Evolutionary conservation across 1,284 basidiomycete species (phyloP).

Genomic region (Apiotrichum laibachii): DNA sequence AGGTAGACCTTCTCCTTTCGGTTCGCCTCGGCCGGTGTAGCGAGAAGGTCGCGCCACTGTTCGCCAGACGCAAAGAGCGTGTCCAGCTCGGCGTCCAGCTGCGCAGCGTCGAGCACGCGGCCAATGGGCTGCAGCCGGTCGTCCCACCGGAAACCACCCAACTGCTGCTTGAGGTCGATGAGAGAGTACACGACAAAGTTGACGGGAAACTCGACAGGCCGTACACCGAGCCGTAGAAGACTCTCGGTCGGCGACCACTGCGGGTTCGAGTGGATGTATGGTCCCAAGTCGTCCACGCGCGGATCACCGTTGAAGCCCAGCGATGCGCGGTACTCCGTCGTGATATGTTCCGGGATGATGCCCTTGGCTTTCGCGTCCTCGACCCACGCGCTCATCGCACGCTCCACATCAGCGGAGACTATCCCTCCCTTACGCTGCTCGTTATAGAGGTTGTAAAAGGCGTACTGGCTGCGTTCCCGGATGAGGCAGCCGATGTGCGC

Average conservation of each 20-base stretch:
- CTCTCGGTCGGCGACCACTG: slow-evolving; percentile 33
- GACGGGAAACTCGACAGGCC: slow-evolving; percentile 30
- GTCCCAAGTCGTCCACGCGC: slow-evolving; percentile 22
- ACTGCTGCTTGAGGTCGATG: slow-evolving; percentile 9
- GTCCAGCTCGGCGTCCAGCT: slow-evolving; percentile 23
- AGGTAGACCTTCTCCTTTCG: slow-evolving; percentile 8
- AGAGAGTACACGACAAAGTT: slow-evolving; percentile 34
- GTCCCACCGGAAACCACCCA: slow-evolving; percentile 6
- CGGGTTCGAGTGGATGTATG: slow-evolving; percentile 21
- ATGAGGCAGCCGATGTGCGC: slow-evolving; percentile 30
- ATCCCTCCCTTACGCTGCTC: slow-evolving; percentile 15
- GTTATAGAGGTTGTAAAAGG: slow-evolving; percentile 13
- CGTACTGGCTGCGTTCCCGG: slow-evolving; percentile 35
- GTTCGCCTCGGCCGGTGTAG: slow-evolving; percentile 4
- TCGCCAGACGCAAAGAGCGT: slow-evolving; percentile 19
- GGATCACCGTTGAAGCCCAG: slow-evolving; percentile 31
- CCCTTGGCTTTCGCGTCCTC: slow-evolving; percentile 15
- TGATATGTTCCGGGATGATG: slow-evolving; percentile 23
- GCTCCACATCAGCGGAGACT: slow-evolving; percentile 21
- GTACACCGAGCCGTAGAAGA: slow-evolving; percentile 33
- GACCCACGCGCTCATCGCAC: slow-evolving; percentile 30
- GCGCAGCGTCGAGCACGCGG: not conserved
- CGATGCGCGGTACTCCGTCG: slow-evolving; percentile 20
- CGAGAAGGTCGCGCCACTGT: slow-evolving; percentile 6
- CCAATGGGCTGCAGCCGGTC: slow-evolving; percentile 7